These are phyloP conservation scores for Paraleonurus japonicus DNA, from an alignment of 257 asterid species.

Conservation along the genomic window DNA sequence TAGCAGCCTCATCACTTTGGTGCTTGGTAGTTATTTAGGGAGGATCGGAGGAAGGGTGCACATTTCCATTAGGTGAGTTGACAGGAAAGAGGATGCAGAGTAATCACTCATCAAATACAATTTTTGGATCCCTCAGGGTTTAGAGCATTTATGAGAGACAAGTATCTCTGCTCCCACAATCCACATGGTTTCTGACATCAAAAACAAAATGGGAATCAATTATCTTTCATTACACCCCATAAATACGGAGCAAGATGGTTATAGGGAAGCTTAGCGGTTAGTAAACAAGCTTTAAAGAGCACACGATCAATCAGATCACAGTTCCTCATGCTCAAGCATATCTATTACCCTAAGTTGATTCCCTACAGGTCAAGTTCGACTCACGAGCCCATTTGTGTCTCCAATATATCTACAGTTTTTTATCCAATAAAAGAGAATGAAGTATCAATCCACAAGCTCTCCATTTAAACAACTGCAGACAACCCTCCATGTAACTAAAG, in stretches of 20 bases:
- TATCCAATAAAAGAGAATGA: neutral
- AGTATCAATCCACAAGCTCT: slow-evolving; percentile 1
- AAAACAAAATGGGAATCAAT: neutral
- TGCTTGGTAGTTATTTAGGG: neutral
- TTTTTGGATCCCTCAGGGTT: neutral
- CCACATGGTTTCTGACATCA: neutral
- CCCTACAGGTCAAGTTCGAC: neutral
- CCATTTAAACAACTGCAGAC: neutral
- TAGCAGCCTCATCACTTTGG: neutral
- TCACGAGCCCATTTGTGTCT: neutral
- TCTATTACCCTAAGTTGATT: neutral
- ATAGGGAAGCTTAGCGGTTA: neutral
- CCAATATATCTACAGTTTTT: neutral
- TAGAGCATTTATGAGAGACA: neutral
- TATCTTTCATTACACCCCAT: neutral
- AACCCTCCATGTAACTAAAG: neutral
- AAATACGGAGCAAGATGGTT: neutral
- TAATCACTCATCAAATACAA: neutral
- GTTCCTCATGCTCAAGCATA: neutral
- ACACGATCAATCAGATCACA: neutral
- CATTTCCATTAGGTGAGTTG: neutral
- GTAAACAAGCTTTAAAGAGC: neutral
- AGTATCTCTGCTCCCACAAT: neutral
- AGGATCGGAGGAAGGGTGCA: neutral
- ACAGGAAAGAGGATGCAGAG: neutral